A percentile compares a stretch with the other conserved stretches of the same genome.
These are phyloP conservation scores for Backusella psychrophila DNA, from an alignment of 192 early-diverging fungal species.

Conservation along the genomic window DNA sequence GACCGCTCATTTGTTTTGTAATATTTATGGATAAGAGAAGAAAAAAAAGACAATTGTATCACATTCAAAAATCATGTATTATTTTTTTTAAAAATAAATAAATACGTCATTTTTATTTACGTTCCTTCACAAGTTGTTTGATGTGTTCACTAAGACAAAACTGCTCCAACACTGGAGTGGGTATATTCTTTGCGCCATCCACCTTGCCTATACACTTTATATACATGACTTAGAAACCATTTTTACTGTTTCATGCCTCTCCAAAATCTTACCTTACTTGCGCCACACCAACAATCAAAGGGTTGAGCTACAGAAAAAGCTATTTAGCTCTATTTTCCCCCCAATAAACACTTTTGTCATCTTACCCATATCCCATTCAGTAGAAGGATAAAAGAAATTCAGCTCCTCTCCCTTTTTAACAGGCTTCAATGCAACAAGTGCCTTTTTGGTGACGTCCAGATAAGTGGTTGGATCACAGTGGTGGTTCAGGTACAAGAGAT, in stretches of 20 bases:
- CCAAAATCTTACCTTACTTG: slow-evolving; percentile 28
- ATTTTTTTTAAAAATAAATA: neutral
- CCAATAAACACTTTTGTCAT: neutral
- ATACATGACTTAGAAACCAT: too few relatives aligned
- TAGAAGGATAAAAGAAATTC: slow-evolving; percentile 51
- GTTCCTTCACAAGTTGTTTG: slow-evolving; percentile 38
- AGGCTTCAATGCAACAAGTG: slow-evolving; percentile 43
- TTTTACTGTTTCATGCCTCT: too few relatives aligned
- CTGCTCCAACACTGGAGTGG: slow-evolving; percentile 33
- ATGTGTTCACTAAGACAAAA: slow-evolving; percentile 45
- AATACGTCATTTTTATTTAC: slow-evolving; percentile 15
- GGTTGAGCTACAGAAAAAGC: slow-evolving; percentile 26
- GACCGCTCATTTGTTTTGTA: slow-evolving; percentile 14
- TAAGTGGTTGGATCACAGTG: slow-evolving; percentile 45
- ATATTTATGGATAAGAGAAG: neutral
- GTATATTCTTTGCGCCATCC: slow-evolving; percentile 43
- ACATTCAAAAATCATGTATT: neutral
- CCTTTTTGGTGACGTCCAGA: slow-evolving; percentile 42
- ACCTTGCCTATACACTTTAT: slow-evolving; percentile 41
- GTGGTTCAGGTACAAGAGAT: slow-evolving; percentile 54
- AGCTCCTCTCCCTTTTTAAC: slow-evolving; percentile 43
- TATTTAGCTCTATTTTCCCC: neutral
- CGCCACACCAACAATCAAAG: slow-evolving; percentile 51
- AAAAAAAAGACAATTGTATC: neutral
- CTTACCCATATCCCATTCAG: slow-evolving; percentile 53